Conservation (phyloP, 2,329 filamentous ascomycete genomes). For the Juglanconis oblonga region DNA sequence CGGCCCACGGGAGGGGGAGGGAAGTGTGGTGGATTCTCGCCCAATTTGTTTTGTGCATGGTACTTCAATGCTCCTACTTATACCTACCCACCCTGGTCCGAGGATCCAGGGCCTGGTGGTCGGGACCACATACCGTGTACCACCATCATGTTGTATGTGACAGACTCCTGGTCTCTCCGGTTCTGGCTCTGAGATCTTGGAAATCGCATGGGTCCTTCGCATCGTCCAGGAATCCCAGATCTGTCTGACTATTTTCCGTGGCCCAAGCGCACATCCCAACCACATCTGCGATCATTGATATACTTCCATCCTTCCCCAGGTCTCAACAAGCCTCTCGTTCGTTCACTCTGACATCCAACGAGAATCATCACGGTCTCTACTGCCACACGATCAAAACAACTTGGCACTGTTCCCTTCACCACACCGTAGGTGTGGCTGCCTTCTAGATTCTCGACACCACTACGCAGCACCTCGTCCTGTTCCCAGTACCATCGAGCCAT, state of each 20-base stretch:
- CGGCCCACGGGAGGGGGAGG: slow-evolving; percentile 1
- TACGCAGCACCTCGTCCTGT: too few species aligned
- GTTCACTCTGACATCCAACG: slow-evolving; percentile 1
- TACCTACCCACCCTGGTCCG: background rate
- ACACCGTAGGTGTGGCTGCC: too few species aligned
- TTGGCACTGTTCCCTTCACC: too few species aligned
- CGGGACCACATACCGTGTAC: slow-evolving; percentile 3
- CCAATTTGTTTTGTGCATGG: slow-evolving; percentile 4
- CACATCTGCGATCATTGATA: slow-evolving; percentile 12
- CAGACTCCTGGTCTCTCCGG: slow-evolving; percentile 4
- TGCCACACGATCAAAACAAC: background rate
- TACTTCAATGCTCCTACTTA: slow-evolving; percentile 1
- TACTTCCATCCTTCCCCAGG: slow-evolving; percentile 13
- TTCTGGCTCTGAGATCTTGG: slow-evolving; percentile 7
- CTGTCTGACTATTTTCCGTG: slow-evolving; percentile 5
- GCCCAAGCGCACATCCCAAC: slow-evolving; percentile 10
- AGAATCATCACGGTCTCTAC: slow-evolving; percentile 3
- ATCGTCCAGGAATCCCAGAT: slow-evolving; percentile 11
- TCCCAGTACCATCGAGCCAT: background rate
- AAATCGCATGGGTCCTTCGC: slow-evolving; percentile 9
- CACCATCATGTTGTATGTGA: slow-evolving; percentile 12
- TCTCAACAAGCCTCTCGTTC: slow-evolving; percentile 15
- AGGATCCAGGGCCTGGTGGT: slow-evolving; percentile 1
- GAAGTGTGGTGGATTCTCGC: slow-evolving; percentile 10
- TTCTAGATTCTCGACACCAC: too few species aligned